A percentile compares a stretch with the other conserved stretches of the same genome.
phyloP scores from a whole-genome alignment of 2,329 filamentous ascomycete genomes.

The Rhynchosporium agropyri region DNA sequence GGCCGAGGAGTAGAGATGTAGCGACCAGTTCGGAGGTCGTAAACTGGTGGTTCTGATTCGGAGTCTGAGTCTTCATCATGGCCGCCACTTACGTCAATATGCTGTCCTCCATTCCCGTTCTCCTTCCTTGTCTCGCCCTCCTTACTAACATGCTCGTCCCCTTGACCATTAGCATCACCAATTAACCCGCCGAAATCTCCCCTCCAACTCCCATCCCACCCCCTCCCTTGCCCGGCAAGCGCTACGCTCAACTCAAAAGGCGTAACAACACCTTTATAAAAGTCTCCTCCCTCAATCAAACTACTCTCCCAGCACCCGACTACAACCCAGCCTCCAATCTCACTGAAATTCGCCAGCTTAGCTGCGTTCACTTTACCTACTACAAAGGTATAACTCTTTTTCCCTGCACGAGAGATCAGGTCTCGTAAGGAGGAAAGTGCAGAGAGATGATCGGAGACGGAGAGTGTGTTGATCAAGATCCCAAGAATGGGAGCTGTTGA shows the following conservation, averaged over 20 bases:
- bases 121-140: background rate
- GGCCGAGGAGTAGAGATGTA: conserved; percentile 80
- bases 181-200: conserved; percentile 75
- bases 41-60: conserved; percentile 83
- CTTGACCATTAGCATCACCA: conserved; percentile 35
- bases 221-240: conserved; percentile 70
- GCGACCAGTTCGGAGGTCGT: conserved; percentile 85
- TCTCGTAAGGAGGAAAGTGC: conserved; percentile 74
- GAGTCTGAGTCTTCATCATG: conserved; percentile 51
- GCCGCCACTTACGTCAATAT: background rate
- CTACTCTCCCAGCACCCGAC: conserved; percentile 98
- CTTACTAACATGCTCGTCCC: conserved; percentile 21
- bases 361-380: conserved; percentile 95
- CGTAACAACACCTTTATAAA: conserved; percentile 89
- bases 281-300: conserved; percentile 83
- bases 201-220: conserved; percentile 90
- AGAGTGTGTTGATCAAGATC: conserved; percentile 94
- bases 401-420: conserved; percentile 77
- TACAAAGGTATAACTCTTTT: conserved; percentile 95
- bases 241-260: conserved; percentile 87
- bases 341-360: conserved; percentile 94
- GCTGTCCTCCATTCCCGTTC: background rate
- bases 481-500: conserved; percentile 83
- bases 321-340: conserved; percentile 95
- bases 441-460: conserved; percentile 84